Conservation (phyloP, 1,139 yeast genomes). For the Groenewaldozyma auringiensis region DNA sequence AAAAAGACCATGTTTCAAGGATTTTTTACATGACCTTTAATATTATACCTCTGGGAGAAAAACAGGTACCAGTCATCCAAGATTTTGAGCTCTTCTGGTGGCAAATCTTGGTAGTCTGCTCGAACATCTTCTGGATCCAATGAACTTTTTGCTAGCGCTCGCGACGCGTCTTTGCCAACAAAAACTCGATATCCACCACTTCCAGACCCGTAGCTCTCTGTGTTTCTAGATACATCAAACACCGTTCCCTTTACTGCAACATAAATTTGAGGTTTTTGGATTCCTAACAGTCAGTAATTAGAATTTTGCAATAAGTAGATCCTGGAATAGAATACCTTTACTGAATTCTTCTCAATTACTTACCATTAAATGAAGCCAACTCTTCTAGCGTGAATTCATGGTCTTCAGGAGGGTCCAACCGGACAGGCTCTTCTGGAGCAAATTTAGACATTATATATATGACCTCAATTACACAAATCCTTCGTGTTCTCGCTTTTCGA, state of each 20-base stretch:
- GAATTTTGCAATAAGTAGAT: neutral
- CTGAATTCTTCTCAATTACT: slow-evolving; percentile 13
- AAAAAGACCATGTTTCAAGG: no score
- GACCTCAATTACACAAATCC: no score
- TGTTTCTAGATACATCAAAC: slow-evolving; percentile 66
- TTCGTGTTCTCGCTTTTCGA: no score
- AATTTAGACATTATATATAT: slow-evolving; percentile 24
- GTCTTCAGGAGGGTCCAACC: slow-evolving; percentile 43
- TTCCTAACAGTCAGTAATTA: slow-evolving; percentile 27
- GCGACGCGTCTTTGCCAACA: slow-evolving; percentile 70
- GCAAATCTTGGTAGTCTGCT: slow-evolving; percentile 58
- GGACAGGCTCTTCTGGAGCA: slow-evolving; percentile 46
- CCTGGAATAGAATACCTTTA: neutral
- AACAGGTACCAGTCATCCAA: slow-evolving; percentile 82
- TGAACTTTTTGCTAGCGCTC: slow-evolving; percentile 56
- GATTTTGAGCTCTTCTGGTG: slow-evolving; percentile 53
- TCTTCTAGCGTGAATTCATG: slow-evolving; percentile 36
- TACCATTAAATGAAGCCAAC: slow-evolving; percentile 42
- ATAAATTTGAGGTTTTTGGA: slow-evolving; percentile 42
- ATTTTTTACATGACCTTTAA: slow-evolving; percentile 25
- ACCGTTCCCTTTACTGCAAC: slow-evolving; percentile 70
- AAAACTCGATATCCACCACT: slow-evolving; percentile 56
- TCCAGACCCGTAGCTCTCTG: slow-evolving; percentile 66
- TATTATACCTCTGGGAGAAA: slow-evolving; percentile 64
- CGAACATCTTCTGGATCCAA: slow-evolving; percentile 52